A percentile compares a stretch with the other conserved stretches of the same genome.
Evolutionary conservation across 2,329 filamentous ascomycete genomes (phyloP).

Genomic region (Arthroderma sp.): DNA sequence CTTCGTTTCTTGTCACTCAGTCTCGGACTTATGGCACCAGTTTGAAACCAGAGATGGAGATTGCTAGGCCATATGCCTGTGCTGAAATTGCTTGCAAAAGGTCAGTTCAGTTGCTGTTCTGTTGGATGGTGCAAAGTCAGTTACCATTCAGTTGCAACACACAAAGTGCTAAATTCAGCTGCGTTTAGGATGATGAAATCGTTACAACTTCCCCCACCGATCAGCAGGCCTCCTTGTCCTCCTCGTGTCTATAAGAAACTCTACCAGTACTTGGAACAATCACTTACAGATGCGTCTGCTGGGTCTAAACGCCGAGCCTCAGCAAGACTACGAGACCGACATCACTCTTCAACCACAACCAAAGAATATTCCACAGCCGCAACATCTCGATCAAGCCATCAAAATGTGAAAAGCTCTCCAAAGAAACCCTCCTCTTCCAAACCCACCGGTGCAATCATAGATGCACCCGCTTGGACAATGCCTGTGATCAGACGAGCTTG

Average conservation of each 20-base stretch:
- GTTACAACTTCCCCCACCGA: conserved; percentile 64
- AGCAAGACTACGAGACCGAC: neutral
- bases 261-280: conserved; percentile 64
- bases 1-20: conserved; percentile 62
- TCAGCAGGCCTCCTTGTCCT: conserved; percentile 62
- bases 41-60: conserved; percentile 74
- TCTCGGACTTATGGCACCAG: conserved; percentile 64
- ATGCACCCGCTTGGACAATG: conserved; percentile 53
- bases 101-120: conserved; percentile 28
- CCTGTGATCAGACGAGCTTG: conserved; percentile 55
- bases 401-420: too few species aligned
- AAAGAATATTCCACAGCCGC: too few species aligned
- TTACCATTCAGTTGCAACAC: neutral
- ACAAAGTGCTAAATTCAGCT: neutral
- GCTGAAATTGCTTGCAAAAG: conserved; percentile 82
- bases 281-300: conserved; percentile 36
- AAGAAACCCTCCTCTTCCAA: too few species aligned
- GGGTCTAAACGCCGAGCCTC: conserved; percentile 25
- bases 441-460: conserved; percentile 15
- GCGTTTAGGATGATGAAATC: conserved; percentile 56
- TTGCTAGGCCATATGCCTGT: conserved; percentile 72
- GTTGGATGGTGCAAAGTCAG: neutral
- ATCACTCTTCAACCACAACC: too few species aligned
- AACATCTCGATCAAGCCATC: too few species aligned
- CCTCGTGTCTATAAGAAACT: conserved; percentile 74